These are phyloP conservation scores for Candida vartiovaarae DNA, from an alignment of 805 yeast species.

Conservation along the genomic window DNA sequence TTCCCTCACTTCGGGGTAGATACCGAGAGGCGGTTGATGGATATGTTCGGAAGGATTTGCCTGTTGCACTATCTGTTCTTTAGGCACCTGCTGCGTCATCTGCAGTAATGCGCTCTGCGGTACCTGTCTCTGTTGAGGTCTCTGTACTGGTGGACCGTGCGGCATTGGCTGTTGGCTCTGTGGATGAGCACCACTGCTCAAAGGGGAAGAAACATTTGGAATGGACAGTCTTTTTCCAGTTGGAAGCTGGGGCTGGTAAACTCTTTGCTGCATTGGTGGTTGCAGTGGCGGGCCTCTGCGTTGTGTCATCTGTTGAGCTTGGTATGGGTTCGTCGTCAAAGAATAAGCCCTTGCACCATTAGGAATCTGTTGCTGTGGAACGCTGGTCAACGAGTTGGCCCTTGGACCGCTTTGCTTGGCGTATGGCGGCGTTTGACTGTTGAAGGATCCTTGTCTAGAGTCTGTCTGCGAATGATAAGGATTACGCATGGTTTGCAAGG, in stretches of 20 bases:
- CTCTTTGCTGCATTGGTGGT: slow-evolving; percentile 3
- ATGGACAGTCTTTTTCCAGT: slow-evolving; percentile 12
- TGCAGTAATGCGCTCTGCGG: too few relatives aligned
- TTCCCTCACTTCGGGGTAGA: too few relatives aligned
- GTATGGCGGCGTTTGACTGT: slow-evolving; percentile 28
- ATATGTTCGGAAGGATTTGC: too few relatives aligned
- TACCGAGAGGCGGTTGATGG: too few relatives aligned
- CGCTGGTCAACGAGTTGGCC: slow-evolving; percentile 13
- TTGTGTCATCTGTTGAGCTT: slow-evolving; percentile 3
- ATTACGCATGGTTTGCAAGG: slow-evolving; percentile 26
- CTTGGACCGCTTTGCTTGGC: slow-evolving; percentile 7
- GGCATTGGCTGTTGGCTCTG: slow-evolving; percentile 4
- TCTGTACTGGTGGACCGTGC: neutral
- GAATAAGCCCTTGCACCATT: slow-evolving; percentile 17
- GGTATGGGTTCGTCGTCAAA: slow-evolving; percentile 17
- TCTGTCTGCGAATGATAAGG: slow-evolving; percentile 12
- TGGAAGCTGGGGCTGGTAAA: slow-evolving; percentile 4
- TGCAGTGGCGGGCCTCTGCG: slow-evolving; percentile 2
- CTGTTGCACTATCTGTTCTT: too few relatives aligned
- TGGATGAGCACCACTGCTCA: slow-evolving; percentile 5
- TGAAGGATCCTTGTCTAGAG: slow-evolving; percentile 31
- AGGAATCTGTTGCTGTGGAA: slow-evolving; percentile 4
- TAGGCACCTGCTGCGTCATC: too few relatives aligned
- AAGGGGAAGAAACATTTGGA: slow-evolving; percentile 16
- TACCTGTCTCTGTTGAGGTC: neutral